Evolutionary conservation across 2,329 filamentous ascomycete genomes (phyloP).

Genomic region (Pseudogymnoascus sp.): DNA sequence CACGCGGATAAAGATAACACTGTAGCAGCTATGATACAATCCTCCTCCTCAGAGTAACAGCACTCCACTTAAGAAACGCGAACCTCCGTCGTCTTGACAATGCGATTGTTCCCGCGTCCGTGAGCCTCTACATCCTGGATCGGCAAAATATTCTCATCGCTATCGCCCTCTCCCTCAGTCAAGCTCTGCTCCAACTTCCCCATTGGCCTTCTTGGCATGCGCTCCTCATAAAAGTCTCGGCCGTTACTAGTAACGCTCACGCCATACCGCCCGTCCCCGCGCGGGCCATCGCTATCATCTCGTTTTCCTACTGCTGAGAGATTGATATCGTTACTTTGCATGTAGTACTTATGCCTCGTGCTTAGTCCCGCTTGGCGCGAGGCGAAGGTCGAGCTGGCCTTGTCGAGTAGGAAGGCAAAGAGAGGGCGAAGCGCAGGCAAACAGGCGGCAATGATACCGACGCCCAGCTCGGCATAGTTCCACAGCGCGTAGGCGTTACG

Average conservation of each 20-base stretch:
- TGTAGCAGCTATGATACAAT: background rate
- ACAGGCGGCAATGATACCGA: constrained; percentile 36
- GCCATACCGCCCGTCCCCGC: constrained; percentile 14
- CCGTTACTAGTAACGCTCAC: constrained; percentile 15
- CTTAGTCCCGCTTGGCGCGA: background rate
- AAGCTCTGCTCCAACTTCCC: constrained; percentile 12
- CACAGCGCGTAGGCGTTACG: constrained; percentile 34
- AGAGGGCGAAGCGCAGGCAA: constrained; percentile 36
- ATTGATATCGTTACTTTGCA: constrained; percentile 18
- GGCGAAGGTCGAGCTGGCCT: constrained; percentile 11
- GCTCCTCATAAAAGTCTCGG: constrained; percentile 9
- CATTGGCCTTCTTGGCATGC: constrained; percentile 14
- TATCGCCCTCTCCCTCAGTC: constrained; percentile 13
- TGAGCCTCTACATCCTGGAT: constrained; percentile 11
- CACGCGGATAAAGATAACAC: background rate
- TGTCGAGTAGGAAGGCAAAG: constrained; percentile 30
- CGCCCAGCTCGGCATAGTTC: constrained; percentile 37
- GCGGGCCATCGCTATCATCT: background rate
- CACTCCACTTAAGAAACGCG: constrained; percentile 11
- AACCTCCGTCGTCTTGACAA: constrained; percentile 19
- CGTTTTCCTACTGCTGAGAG: constrained; percentile 15
- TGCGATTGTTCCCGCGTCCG: constrained; percentile 7
- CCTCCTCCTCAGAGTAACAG: background rate
- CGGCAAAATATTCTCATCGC: constrained; percentile 19
- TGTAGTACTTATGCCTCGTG: constrained; percentile 19